phyloP scores from a whole-genome alignment of 1,284 basidiomycete species.

The Cryptococcus wingfieldii region DNA sequence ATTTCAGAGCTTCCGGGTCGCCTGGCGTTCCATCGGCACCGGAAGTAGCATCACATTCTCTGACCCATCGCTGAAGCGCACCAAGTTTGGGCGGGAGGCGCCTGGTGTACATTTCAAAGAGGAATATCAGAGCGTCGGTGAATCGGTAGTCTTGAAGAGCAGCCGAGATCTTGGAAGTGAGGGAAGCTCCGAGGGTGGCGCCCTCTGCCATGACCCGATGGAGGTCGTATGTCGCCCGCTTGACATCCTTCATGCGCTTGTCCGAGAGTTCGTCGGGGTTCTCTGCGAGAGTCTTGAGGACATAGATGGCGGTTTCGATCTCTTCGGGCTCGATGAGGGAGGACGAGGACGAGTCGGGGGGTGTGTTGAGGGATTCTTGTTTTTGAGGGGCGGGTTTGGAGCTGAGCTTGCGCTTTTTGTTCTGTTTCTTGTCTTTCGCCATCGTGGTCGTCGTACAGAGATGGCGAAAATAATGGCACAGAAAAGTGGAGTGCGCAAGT shows the following conservation, averaged over 20 bases:
- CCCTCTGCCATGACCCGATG: conserved; percentile 43
- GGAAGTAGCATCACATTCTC: conserved; percentile 57
- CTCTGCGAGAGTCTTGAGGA: conserved; percentile 35
- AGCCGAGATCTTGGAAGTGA: conserved; percentile 54
- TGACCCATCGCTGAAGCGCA: conserved; percentile 57
- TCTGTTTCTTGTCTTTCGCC: conserved; percentile 32
- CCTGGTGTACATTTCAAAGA: conserved; percentile 57
- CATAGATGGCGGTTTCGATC: conserved; percentile 38
- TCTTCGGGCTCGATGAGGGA: conserved; percentile 37
- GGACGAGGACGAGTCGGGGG: conserved; percentile 2
- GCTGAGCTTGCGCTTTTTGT: conserved; percentile 30
- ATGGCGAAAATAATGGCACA: background rate
- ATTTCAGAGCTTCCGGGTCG: conserved; percentile 50
- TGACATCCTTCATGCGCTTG: conserved; percentile 44
- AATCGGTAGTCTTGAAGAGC: conserved; percentile 51
- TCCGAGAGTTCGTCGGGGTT: conserved; percentile 37
- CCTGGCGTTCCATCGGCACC: conserved; percentile 38
- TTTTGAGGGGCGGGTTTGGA: background rate
- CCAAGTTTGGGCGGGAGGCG: conserved; percentile 56
- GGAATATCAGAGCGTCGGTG: conserved; percentile 53
- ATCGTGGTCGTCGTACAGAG: background rate
- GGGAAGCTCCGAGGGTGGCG: conserved; percentile 36
- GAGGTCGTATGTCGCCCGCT: conserved; percentile 41
- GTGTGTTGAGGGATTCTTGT: conserved; percentile 5
- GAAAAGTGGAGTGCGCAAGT: background rate